Evolutionary conservation across 148 eudicot species (phyloP), one percentile per base, ranked within the genome.

Genomic region (Chenopodium berlandieri): DNA sequence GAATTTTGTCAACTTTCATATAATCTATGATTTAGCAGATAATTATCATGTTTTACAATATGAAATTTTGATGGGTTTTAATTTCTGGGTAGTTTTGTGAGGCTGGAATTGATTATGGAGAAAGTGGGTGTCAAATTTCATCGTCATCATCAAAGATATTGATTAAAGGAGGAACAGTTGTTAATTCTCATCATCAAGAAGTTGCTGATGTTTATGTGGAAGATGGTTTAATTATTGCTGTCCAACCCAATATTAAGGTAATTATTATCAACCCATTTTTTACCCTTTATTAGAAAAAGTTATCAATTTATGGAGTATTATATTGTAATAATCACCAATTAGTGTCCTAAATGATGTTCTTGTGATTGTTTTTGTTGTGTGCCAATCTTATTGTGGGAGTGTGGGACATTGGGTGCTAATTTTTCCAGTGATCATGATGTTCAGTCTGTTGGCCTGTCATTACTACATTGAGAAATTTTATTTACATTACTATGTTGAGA

Each of bases 131-230:
- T 86, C 89, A 87, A 67, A 64, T 81, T 75, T 79, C 87, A 70
- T 81, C 88, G 27, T 84, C 86, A 72, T 71, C 88, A 19, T 87
- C 93, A 25, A 96, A 91, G 91, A 96, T 96, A 73, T 78, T 94
- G 88, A 92, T 96, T 20, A 92, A 92, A 82, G 98, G 98, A 40
- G 99, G 99, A 54, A 94, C 89, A 13, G 93, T 96, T 69, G 98
- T 96, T 82, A 96, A 96, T 90, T 93, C 98, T 76, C 95, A 94
- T 48, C 94, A 88, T 87, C 89, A 89, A 66, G 87, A 94, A 81
- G 76, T 89, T 84, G 91, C 99, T 82, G 99, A 96, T 90, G 99
- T 96, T 32, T 96, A 90, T 88, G 88, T 96, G 22, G 91, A 94
- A 73, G 90, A 94, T 89, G 99, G 99, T 30, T 37, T 91, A 25